These are phyloP conservation scores for Chloranthus sessilifolius DNA, from an alignment of 164 flowering plant species.

Conservation along the genomic window DNA sequence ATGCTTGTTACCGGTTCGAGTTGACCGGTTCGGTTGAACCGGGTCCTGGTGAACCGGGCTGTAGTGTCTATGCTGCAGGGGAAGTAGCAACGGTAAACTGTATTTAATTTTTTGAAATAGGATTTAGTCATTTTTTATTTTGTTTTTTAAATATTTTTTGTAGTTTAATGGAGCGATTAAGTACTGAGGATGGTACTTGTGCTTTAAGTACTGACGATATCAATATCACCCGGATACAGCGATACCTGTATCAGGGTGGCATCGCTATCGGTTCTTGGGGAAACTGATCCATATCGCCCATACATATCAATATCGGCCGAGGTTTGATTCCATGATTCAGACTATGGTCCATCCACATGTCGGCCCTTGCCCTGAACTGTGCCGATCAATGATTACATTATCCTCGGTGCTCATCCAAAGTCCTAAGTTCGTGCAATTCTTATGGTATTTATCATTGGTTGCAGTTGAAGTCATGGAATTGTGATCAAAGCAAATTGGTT, in stretches of 20 bases:
- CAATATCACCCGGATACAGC: too few relatives aligned
- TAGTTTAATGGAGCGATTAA: too few relatives aligned
- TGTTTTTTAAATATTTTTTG: background rate
- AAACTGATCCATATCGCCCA: too few relatives aligned
- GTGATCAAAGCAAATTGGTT: slow-evolving; percentile 11
- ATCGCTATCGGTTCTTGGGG: too few relatives aligned
- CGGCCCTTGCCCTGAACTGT: background rate
- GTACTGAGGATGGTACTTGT: too few relatives aligned
- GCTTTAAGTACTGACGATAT: too few relatives aligned
- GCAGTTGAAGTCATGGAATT: slow-evolving; percentile 14
- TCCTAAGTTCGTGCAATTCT: background rate
- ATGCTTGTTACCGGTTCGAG: slow-evolving; percentile 56
- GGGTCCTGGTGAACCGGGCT: slow-evolving; percentile 4
- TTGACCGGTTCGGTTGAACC: slow-evolving; percentile 6
- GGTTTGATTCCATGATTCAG: too few relatives aligned
- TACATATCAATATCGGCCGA: too few relatives aligned
- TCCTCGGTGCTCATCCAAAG: background rate
- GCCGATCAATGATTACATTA: background rate
- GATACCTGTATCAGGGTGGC: too few relatives aligned
- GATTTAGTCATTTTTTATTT: background rate
- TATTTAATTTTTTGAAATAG: too few relatives aligned
- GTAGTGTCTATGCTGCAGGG: slow-evolving; percentile 21
- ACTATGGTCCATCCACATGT: background rate
- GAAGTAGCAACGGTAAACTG: slow-evolving; percentile 7
- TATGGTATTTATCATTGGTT: slow-evolving; percentile 7